Base-by-base conservation (phyloP, 164 flowering plant genomes). In the Vitis labrusca region DNA sequence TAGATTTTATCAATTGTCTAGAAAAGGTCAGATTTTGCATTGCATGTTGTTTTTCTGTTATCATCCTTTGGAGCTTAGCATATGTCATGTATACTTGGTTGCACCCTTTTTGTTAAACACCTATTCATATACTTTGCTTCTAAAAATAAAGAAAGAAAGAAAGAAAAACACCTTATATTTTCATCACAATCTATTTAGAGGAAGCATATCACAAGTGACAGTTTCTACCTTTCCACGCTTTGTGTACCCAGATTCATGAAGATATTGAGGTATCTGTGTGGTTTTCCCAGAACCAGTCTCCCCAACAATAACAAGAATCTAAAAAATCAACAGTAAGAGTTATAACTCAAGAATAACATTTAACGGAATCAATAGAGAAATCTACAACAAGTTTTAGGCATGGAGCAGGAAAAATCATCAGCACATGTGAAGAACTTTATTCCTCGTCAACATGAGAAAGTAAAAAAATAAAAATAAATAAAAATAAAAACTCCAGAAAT, bases 201-300 rank as follows among this genome's bases (percentile, higher is more conserved):
- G 32, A 16, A 70, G 10, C 9, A 27, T n/a, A 61, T 19, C 17
- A 49, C 8, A 44, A 56, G 58, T 53, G 19, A 59, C 58, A 61
- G 9, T 1, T 12, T 64, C 17, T 82, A 94, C 97, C 96, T 81
- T 93, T 74, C 99, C 99, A 62, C 76, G 83, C 76, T 88, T 90
- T 30, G 97, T 93, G 75, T 90, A 95, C 17, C 98, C 99, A 75
- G 93, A 93, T 80, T 95, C 99, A 82, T 91, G 98, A 69, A 95
- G 94, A 81, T 90, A 95, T 63, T 95, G 99, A 16, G 99, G 99
- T 71, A 95, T 90, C 82, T 95, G 99, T 6, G 99, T 95, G 4
- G 98, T 93, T 79, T 95, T 95, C 50, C 99, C 99, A 44, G 99
- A 95, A 67, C 99, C 99, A 56, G 99, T 95, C 81, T 95, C 99